A percentile compares a stretch with the other conserved stretches of the same genome.
phyloP scores from a whole-genome alignment of 2,329 filamentous ascomycete genomes.

The Ophiostoma himal-ulmi region DNA sequence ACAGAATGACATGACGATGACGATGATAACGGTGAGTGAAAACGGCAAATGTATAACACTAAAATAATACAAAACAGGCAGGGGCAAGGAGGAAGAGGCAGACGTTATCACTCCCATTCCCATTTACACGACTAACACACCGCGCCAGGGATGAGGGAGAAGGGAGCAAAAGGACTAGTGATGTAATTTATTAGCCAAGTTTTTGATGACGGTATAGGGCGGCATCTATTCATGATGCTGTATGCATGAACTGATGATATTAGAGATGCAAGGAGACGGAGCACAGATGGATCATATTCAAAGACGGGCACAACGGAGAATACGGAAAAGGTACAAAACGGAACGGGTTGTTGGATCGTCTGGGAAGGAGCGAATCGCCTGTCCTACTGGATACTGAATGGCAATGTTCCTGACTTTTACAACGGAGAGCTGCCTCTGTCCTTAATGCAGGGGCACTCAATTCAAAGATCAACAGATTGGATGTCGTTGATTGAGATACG shows the following conservation, averaged over 20 bases:
- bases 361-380: not conserved
- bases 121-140: not conserved
- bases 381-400: not conserved
- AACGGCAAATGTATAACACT: not conserved
- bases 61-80: not conserved
- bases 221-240: no score
- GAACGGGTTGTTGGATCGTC: not conserved
- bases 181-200: not conserved
- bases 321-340: not conserved
- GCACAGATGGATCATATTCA: not conserved
- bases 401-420: not conserved
- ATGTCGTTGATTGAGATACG: not conserved
- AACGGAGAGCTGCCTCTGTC: not conserved
- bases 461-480: not conserved
- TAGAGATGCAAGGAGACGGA: not conserved
- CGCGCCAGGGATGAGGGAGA: conserved; percentile 5
- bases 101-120: not conserved
- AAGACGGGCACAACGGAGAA: not conserved
- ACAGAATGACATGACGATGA: not conserved
- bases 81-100: not conserved
- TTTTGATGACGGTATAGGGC: not conserved
- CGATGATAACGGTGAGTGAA: not conserved
- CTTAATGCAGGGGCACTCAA: conserved; percentile 1
- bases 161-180: conserved; percentile 3
- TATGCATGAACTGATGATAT: no score